A percentile compares a stretch with the other conserved stretches of the same genome.
These are phyloP conservation scores for Nicotiana paniculata DNA, from an alignment of 257 asterid species.

Conservation along the genomic window DNA sequence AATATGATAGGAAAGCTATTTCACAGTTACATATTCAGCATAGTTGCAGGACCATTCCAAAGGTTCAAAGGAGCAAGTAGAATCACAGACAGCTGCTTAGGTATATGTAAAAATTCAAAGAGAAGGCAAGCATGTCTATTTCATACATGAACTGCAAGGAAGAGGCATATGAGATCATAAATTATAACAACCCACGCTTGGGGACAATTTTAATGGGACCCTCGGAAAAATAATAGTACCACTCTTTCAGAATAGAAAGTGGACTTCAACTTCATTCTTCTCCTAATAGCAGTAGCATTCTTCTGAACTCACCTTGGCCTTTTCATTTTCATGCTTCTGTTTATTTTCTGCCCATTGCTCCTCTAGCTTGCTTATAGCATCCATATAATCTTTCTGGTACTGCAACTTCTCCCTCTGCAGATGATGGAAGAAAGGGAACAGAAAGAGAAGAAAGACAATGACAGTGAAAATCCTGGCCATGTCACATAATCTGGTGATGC, in stretches of 20 bases:
- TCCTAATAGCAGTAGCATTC: neutral
- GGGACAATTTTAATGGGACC: neutral
- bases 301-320: slow-evolving; percentile 23
- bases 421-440: neutral
- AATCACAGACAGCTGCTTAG: neutral
- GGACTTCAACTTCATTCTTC: neutral
- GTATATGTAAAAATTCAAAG: neutral
- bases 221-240: neutral
- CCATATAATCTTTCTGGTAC: slow-evolving; percentile 43
- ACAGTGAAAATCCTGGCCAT: slow-evolving; percentile 3
- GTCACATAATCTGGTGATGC: neutral
- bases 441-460: neutral
- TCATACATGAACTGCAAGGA: neutral
- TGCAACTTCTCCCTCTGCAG: slow-evolving; percentile 56
- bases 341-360: slow-evolving; percentile 45
- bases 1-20: neutral
- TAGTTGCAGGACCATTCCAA: neutral
- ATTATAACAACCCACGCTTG: neutral
- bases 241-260: neutral
- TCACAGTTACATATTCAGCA: neutral
- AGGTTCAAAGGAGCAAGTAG: neutral
- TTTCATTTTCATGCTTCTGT: slow-evolving; percentile 38
- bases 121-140: slow-evolving; percentile 4
- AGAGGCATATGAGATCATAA: neutral
- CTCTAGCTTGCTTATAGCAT: slow-evolving; percentile 48